Conservation (phyloP, 371 early-diverging fungal species). For the Haplosporangium sp. region DNA sequence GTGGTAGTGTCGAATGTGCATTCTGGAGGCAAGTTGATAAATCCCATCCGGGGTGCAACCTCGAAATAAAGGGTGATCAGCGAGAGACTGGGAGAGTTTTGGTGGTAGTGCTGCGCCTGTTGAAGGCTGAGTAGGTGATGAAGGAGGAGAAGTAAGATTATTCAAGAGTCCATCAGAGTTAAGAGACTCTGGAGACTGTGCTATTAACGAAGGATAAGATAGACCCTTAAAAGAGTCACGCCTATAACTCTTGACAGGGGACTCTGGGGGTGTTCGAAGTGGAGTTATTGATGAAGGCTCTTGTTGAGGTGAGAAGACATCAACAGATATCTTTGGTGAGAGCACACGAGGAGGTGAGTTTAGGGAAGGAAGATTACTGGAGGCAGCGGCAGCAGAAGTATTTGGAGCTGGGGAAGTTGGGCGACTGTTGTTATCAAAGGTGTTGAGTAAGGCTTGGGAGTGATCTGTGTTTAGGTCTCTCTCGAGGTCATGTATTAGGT, state of each 20-base stretch:
- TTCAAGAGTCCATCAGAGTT: slow-evolving; percentile 1
- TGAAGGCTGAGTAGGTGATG: slow-evolving; percentile 19
- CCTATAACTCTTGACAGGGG: slow-evolving; percentile 28
- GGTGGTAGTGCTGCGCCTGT: slow-evolving; percentile 33
- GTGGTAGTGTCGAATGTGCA: slow-evolving; percentile 56
- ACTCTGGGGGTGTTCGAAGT: slow-evolving; percentile 45
- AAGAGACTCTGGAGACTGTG: neutral
- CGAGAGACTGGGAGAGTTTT: slow-evolving; percentile 39
- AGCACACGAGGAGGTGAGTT: slow-evolving; percentile 28
- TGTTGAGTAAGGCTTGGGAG: slow-evolving; percentile 24
- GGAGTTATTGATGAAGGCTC: slow-evolving; percentile 6
- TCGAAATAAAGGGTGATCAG: slow-evolving; percentile 46
- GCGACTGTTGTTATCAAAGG: slow-evolving; percentile 38
- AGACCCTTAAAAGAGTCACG: slow-evolving; percentile 29
- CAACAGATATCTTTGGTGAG: slow-evolving; percentile 35
- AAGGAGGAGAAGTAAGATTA: slow-evolving; percentile 28
- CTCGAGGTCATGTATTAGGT: slow-evolving; percentile 11
- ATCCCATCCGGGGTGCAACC: slow-evolving; percentile 37
- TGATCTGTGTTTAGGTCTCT: slow-evolving; percentile 21
- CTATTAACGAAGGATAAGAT: slow-evolving; percentile 8
- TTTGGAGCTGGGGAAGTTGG: slow-evolving; percentile 32
- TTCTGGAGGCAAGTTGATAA: slow-evolving; percentile 42
- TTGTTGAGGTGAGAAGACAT: slow-evolving; percentile 6
- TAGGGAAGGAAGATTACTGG: neutral
- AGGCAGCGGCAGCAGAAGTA: neutral